These are phyloP conservation scores for Colletotrichum brevisporum DNA, from an alignment of 2,329 filamentous ascomycete species.

Conservation along the genomic window DNA sequence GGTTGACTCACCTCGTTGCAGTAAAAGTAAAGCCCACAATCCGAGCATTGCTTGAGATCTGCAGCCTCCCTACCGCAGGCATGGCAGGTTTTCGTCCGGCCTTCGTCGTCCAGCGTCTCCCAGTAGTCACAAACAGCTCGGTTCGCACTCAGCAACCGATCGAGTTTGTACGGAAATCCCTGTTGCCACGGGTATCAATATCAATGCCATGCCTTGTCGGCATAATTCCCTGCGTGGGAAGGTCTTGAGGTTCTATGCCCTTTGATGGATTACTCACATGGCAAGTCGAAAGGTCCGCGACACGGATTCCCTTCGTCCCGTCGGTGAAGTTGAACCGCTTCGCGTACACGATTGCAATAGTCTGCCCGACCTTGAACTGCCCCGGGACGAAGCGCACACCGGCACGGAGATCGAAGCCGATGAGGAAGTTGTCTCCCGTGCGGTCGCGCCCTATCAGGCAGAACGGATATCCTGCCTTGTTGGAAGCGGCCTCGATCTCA, in stretches of 20 bases:
- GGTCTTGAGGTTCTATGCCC: neutral
- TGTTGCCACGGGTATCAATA: neutral
- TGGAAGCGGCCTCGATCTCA: constrained; percentile 13
- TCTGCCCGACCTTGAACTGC: constrained; percentile 3
- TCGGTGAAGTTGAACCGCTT: constrained; percentile 9
- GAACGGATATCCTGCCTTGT: neutral
- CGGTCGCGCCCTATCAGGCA: neutral
- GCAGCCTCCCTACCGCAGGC: neutral
- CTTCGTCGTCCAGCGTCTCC: constrained; percentile 18
- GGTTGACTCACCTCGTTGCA: neutral
- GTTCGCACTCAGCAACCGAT: neutral
- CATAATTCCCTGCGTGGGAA: neutral
- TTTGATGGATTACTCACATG: constrained; percentile 5
- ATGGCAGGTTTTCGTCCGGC: neutral
- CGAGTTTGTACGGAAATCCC: constrained; percentile 7
- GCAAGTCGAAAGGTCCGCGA: constrained; percentile 3
- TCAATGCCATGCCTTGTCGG: neutral
- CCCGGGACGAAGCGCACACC: constrained; percentile 3
- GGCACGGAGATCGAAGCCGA: constrained; percentile 6
- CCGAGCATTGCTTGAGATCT: neutral
- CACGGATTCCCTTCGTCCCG: constrained; percentile 3
- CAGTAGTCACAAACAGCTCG: neutral
- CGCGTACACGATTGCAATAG: constrained; percentile 9
- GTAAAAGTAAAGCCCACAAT: constrained; percentile 2
- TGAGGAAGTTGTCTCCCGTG: constrained; percentile 4